phyloP scores from a whole-genome alignment of 176 grass and related monocot species.

The Neostapfia colusana region DNA sequence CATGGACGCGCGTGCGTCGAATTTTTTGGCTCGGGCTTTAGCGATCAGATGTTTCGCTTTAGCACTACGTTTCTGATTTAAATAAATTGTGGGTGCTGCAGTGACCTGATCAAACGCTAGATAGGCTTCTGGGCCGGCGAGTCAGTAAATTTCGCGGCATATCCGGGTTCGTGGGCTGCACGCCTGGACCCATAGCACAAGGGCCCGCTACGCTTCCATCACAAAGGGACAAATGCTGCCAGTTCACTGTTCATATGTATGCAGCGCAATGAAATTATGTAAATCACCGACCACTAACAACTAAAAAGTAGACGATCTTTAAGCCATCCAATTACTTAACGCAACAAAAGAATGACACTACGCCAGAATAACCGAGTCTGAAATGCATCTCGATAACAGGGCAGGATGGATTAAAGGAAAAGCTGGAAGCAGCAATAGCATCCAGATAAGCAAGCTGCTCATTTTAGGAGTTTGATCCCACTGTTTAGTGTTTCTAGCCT shows the following conservation, averaged over 20 bases:
- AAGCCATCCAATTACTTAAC: not conserved
- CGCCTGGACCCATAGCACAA: not conserved
- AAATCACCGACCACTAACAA: not conserved
- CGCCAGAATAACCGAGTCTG: not conserved
- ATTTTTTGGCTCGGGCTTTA: not conserved
- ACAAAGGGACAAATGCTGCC: not conserved
- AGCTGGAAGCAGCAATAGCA: not conserved
- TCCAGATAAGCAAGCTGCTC: not conserved
- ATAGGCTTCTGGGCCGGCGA: not conserved
- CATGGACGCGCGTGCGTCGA: not conserved
- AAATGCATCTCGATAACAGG: not conserved
- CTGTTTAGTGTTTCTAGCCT: constrained; percentile 15
- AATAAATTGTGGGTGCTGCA: not conserved
- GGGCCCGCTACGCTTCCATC: not conserved
- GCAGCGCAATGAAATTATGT: not conserved
- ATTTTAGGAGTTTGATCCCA: not conserved
- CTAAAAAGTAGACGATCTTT: not conserved
- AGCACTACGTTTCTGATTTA: not conserved
- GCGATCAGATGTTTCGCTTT: not conserved
- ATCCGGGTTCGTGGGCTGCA: not conserved
- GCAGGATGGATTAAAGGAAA: constrained; percentile 6
- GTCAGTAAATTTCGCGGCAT: not conserved
- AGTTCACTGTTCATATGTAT: not conserved
- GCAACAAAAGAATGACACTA: not conserved
- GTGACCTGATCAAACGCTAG: not conserved